Evolutionary conservation across 441 rosid genomes (phyloP).

Genomic region (Isatis lusitanica): DNA sequence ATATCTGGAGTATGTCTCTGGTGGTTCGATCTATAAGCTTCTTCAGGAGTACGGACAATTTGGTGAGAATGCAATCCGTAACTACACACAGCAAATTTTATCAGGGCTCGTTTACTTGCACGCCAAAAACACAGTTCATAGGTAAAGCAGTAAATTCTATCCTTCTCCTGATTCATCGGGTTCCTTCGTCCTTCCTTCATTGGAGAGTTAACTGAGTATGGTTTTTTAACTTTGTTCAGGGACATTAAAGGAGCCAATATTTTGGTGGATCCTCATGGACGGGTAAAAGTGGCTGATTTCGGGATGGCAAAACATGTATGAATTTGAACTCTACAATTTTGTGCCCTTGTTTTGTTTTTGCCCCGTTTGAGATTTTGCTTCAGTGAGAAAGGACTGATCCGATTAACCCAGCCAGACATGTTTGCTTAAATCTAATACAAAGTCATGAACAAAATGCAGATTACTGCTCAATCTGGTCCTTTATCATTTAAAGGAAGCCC

Average conservation of each 20-base stretch:
- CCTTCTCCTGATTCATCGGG: neutral
- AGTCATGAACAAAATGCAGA: slow-evolving; percentile 52
- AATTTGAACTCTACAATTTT: slow-evolving; percentile 7
- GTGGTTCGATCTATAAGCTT: slow-evolving; percentile 94
- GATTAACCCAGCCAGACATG: neutral
- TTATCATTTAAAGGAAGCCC: slow-evolving; percentile 98
- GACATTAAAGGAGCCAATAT: slow-evolving; percentile 99
- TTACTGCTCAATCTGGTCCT: slow-evolving; percentile 90
- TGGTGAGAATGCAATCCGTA: slow-evolving; percentile 87
- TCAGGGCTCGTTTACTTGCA: slow-evolving; percentile 91
- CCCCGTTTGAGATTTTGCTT: neutral
- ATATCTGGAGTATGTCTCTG: slow-evolving; percentile 96
- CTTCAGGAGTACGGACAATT: slow-evolving; percentile 93
- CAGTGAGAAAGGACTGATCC: neutral
- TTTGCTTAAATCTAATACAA: slow-evolving; percentile 21
- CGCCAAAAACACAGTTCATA: slow-evolving; percentile 81
- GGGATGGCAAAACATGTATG: slow-evolving; percentile 99
- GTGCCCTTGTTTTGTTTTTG: neutral
- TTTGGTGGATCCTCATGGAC: slow-evolving; percentile 89
- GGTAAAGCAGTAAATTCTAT: slow-evolving; percentile 46
- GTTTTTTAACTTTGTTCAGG: slow-evolving; percentile 46
- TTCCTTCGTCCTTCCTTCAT: slow-evolving; percentile 1
- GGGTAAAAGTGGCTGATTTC: slow-evolving; percentile 95
- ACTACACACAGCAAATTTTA: slow-evolving; percentile 91
- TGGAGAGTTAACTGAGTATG: neutral